These are phyloP conservation scores for Agrocybe pediades DNA, from an alignment of 768 basidiomycete species.

Conservation along the genomic window DNA sequence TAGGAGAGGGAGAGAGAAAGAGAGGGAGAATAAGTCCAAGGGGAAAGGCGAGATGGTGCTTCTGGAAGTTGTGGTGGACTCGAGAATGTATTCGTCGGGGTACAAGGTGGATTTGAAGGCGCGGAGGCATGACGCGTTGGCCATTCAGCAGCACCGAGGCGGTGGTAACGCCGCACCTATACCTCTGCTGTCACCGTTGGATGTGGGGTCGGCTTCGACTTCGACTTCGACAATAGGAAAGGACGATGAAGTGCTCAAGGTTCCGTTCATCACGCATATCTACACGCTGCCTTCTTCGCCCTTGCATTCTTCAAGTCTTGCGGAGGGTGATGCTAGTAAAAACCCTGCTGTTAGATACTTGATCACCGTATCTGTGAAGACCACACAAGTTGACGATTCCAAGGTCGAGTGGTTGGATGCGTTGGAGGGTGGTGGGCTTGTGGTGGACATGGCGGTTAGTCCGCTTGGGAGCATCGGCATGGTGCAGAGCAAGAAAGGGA, in stretches of 20 bases:
- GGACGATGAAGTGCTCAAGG: constrained; percentile 23
- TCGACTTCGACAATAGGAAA: constrained; percentile 2
- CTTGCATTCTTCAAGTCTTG: constrained; percentile 68
- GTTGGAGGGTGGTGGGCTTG: constrained; percentile 3
- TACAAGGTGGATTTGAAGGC: constrained; percentile 21
- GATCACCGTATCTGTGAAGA: neutral
- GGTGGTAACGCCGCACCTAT: neutral
- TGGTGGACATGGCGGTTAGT: constrained; percentile 16
- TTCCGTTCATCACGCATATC: constrained; percentile 61
- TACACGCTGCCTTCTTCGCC: constrained; percentile 84
- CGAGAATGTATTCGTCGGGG: constrained; percentile 22
- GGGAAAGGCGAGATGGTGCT: constrained; percentile 73
- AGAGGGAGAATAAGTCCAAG: constrained; percentile 74
- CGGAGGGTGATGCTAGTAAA: constrained; percentile 36
- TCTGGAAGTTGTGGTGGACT: constrained; percentile 41
- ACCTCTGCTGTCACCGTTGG: neutral
- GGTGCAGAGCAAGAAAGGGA: constrained; percentile 17
- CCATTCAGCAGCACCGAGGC: constrained; percentile 1
- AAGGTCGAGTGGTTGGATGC: constrained; percentile 20
- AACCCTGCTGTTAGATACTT: neutral
- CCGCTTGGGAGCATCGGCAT: constrained; percentile 2
- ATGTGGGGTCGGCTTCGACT: constrained; percentile 4
- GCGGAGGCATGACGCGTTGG: constrained; percentile 13
- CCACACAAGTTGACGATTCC: constrained; percentile 26
- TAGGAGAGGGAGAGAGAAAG: constrained; percentile 64